Evolutionary conservation across 148 eudicot species (phyloP).

Genomic region (Rhododendron ovatum): DNA sequence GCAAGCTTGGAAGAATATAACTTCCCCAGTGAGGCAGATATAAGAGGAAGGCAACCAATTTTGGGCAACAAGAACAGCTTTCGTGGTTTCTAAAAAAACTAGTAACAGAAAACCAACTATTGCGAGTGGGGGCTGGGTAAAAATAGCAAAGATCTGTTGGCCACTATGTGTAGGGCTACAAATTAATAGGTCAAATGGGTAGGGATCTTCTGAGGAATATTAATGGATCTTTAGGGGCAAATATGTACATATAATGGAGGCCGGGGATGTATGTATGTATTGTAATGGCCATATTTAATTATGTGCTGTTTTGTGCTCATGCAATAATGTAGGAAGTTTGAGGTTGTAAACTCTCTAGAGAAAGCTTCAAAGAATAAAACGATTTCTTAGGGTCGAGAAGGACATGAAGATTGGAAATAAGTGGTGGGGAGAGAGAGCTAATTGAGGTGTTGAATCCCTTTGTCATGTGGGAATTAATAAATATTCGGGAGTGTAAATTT

Average conservation of each 20-base stretch:
- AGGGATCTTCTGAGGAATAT: not conserved
- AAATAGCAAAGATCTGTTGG: conserved; percentile 3
- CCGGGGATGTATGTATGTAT: not conserved
- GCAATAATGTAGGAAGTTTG: not conserved
- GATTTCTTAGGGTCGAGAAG: not conserved
- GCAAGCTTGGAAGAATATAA: not conserved
- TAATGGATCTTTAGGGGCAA: not conserved
- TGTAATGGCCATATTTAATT: too few relatives aligned
- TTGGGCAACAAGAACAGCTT: not conserved
- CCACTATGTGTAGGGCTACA: not conserved
- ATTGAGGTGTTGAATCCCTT: not conserved
- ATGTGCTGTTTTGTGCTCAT: not conserved
- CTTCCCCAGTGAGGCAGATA: not conserved
- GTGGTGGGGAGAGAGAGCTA: not conserved
- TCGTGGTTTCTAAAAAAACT: not conserved
- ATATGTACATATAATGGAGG: not conserved
- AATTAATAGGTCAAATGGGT: not conserved
- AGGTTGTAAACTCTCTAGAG: not conserved
- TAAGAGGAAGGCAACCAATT: not conserved
- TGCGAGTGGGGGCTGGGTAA: not conserved
- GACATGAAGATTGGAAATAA: not conserved
- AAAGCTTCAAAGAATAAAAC: not conserved
- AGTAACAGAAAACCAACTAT: not conserved
- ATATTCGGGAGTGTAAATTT: too few relatives aligned
- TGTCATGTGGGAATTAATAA: not conserved